Evolutionary conservation across 208 protist species (phyloP).

Genomic region (Willaertia magna): DNA sequence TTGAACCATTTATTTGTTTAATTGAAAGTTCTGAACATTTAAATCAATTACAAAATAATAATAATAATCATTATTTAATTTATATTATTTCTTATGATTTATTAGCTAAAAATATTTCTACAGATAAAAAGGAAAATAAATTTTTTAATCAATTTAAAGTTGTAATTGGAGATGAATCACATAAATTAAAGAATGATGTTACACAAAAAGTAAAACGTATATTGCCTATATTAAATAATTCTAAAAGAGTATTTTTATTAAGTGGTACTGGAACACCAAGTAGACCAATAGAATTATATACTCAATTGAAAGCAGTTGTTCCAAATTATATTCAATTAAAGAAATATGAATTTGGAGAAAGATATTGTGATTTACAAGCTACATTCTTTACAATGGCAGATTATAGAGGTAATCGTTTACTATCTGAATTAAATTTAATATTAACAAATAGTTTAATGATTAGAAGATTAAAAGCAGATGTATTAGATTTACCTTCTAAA

Average conservation of each 20-base stretch:
- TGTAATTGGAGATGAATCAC: slow-evolving; percentile 84
- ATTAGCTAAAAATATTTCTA: slow-evolving; percentile 9
- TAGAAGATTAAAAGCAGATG: slow-evolving; percentile 70
- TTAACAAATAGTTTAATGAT: slow-evolving; percentile 70
- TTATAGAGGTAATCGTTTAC: slow-evolving; percentile 29
- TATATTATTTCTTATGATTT: slow-evolving; percentile 51
- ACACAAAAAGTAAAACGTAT: slow-evolving; percentile 48
- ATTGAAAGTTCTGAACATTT: neutral
- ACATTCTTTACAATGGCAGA: slow-evolving; percentile 9
- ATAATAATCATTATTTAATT: slow-evolving; percentile 7
- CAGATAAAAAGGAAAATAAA: neutral
- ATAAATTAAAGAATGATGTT: slow-evolving; percentile 76
- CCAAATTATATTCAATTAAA: slow-evolving; percentile 10
- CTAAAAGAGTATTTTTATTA: slow-evolving; percentile 62
- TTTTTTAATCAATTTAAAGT: slow-evolving; percentile 45
- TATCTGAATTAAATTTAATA: slow-evolving; percentile 71
- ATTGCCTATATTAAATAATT: slow-evolving; percentile 52
- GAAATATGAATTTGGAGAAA: slow-evolving; percentile 56
- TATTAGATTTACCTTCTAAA: slow-evolving; percentile 15
- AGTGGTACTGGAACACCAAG: slow-evolving; percentile 75
- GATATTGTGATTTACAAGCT: slow-evolving; percentile 72
- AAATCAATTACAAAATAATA: neutral
- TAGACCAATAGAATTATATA: slow-evolving; percentile 82
- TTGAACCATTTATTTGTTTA: neutral
- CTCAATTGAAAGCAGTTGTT: slow-evolving; percentile 65